Base-by-base conservation (phyloP, 2,329 filamentous ascomycete species). In the Cladobotryum protrusum region DNA sequence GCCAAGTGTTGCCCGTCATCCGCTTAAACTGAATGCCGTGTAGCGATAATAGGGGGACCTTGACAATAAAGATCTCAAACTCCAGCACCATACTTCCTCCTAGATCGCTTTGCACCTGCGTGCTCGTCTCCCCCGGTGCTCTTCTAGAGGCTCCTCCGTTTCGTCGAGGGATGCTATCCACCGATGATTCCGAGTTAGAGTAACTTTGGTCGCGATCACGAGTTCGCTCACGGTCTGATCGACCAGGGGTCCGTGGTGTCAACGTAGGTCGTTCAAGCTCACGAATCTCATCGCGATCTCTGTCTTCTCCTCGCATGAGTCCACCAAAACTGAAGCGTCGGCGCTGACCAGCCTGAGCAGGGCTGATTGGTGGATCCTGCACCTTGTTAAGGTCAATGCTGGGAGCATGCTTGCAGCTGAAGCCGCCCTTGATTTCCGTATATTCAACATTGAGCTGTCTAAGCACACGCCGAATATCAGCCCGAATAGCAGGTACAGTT, bases 11-110 rank as follows among this genome's bases (percentile, higher is more conserved):
- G 34, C 93, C 92, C 50, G 88, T 82, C 58, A 97, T 85, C 65
- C 93, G 90, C 77, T 99, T 99, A 75, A 99, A 99, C 67, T 97
- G 93, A 54, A 99, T 91, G 44, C 93, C 93, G 63, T 99, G 92
- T 50, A 99, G 72, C 39, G 87, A 90, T 53, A 99, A 82, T 46
- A 99, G 74, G 12, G 93, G 93, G 20, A 99, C 90, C 71, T 99
- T 99, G 65, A 99, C 93, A 59, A 99, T 93, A 58, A 96, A 84
- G 55, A 97, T 96, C 66, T 99, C 93, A 63, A 97, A 99, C 56
- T 88, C 84, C 47, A 97, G 74, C 36, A 88, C 78, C 78, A 95
- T 85, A 67, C 82, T 92, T 51, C 83, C 86, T 3, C 90, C 91
- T 24, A 95, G 79, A 60, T 96, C 92, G 58, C 82, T 92, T 65